Percentiles rank a stretch among this genome's conserved stretches.
phyloP scores from a whole-genome alignment of 1,139 yeast species.

The Kodamaea suecica region DNA sequence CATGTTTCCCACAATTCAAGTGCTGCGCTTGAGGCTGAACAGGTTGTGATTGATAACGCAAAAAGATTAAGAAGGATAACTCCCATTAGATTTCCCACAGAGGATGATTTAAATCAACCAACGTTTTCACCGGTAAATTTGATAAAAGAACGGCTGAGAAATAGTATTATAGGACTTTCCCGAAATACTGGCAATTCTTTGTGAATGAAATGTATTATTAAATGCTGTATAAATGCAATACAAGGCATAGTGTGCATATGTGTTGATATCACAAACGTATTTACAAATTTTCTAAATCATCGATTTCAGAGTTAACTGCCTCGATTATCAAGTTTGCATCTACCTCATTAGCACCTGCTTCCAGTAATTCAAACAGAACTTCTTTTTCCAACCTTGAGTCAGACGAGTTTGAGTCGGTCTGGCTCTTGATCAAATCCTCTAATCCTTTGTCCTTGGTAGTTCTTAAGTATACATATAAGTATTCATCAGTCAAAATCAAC shows the following conservation, averaged over 20 bases:
- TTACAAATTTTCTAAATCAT: conserved; percentile 7
- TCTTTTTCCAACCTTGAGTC: conserved; percentile 2
- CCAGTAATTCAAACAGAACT: not conserved
- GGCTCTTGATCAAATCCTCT: not conserved
- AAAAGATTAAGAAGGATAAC: conserved; percentile 35
- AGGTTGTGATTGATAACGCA: conserved; percentile 34
- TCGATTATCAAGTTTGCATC: conserved; percentile 10
- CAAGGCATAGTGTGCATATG: too few relatives aligned
- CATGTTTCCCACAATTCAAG: conserved; percentile 7
- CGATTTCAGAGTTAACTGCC: conserved; percentile 13
- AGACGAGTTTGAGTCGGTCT: not conserved
- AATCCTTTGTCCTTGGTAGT: conserved; percentile 13
- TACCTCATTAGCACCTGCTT: conserved; percentile 7
- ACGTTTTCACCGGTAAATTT: conserved; percentile 33
- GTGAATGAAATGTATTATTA: too few relatives aligned
- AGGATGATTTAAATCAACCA: conserved; percentile 27
- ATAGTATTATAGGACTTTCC: conserved; percentile 9
- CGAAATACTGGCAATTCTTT: too few relatives aligned
- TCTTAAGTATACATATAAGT: conserved; percentile 32
- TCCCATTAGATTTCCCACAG: conserved; percentile 40
- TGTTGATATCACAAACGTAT: too few relatives aligned
- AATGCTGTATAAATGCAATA: too few relatives aligned
- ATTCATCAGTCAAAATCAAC: conserved; percentile 25
- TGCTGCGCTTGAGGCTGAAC: conserved; percentile 16
- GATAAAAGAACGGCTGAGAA: conserved; percentile 23